A percentile compares a stretch with the other conserved stretches of the same genome.
Conservation (phyloP, 306 rosid species). For the Begonia loranthoides region DNA sequence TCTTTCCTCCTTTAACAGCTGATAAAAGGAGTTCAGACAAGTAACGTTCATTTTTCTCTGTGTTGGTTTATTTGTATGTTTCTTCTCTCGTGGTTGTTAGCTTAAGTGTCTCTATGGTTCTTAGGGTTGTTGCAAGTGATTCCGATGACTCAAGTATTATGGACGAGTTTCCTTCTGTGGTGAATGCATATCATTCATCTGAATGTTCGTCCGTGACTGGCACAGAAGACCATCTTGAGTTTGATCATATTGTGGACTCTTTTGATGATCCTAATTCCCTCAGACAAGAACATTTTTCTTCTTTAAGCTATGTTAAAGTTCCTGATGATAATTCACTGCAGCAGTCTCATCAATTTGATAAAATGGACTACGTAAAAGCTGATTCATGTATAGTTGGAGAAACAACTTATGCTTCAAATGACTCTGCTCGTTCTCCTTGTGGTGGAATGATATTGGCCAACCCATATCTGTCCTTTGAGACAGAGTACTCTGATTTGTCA, state of each 20-base stretch:
- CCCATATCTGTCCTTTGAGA: constrained; percentile 19
- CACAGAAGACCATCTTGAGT: constrained; percentile 43
- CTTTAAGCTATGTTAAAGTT: constrained; percentile 32
- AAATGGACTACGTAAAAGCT: constrained; percentile 14
- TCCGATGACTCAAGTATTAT: constrained; percentile 42
- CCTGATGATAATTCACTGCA: constrained; percentile 21
- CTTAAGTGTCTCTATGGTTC: constrained; percentile 17
- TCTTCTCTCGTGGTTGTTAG: constrained; percentile 15
- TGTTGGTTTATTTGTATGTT: constrained; percentile 1
- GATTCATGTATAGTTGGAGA: constrained; percentile 19
- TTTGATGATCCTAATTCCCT: constrained; percentile 22
- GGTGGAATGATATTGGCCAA: constrained; percentile 19
- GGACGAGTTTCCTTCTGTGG: constrained; percentile 28
- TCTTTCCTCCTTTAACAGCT: constrained; percentile 16
- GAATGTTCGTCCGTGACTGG: constrained; percentile 42
- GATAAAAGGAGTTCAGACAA: constrained; percentile 31
- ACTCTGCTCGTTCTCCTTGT: constrained; percentile 19
- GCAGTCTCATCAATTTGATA: constrained; percentile 27
- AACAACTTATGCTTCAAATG: constrained; percentile 16
- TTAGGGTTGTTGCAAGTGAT: constrained; percentile 34
- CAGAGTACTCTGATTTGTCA: constrained; percentile 26
- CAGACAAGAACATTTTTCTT: constrained; percentile 35
- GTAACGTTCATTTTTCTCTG: constrained; percentile 38
- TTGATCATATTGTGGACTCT: constrained; percentile 28
- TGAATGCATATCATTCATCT: constrained; percentile 32